Conservation (phyloP, 805 yeast genomes). For the Kuraishia piskuri region DNA sequence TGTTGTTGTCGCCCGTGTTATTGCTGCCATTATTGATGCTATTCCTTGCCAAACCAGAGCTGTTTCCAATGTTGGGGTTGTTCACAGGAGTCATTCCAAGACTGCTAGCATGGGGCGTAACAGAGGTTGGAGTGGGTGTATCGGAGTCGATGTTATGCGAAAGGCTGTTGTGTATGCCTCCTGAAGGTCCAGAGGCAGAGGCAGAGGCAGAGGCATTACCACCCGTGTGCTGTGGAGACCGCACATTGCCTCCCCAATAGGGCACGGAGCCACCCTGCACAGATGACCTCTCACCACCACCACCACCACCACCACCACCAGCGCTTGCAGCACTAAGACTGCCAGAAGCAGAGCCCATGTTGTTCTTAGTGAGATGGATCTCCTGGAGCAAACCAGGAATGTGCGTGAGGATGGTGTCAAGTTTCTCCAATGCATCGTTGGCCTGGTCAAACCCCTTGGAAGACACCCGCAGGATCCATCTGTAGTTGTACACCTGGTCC, state of each 20-base stretch:
- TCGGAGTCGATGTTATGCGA: not conserved
- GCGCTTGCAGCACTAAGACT: not conserved
- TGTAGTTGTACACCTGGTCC: constrained; percentile 64
- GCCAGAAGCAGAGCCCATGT: not conserved
- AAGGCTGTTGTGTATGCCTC: not conserved
- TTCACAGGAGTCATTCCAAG: not conserved
- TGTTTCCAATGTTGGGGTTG: not conserved
- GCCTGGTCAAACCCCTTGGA: constrained; percentile 75
- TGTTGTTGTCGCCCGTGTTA: not conserved
- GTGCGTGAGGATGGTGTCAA: constrained; percentile 64
- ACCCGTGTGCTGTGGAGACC: not conserved
- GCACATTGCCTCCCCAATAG: not conserved
- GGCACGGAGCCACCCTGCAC: not conserved
- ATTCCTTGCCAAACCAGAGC: not conserved
- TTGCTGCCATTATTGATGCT: not conserved
- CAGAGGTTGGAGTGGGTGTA: not conserved
- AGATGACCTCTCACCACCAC: not conserved
- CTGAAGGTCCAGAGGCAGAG: too few relatives aligned
- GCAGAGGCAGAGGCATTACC: too few relatives aligned
- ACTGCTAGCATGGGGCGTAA: not conserved
- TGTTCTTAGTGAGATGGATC: not conserved
- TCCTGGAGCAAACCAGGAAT: constrained; percentile 55
- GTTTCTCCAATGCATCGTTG: constrained; percentile 59
- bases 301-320: not conserved
- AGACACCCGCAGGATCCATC: constrained; percentile 68